Percentiles rank a stretch among this genome's conserved stretches.
phyloP scores from a whole-genome alignment of 306 rosid species.

The Cucumis cinereus region DNA sequence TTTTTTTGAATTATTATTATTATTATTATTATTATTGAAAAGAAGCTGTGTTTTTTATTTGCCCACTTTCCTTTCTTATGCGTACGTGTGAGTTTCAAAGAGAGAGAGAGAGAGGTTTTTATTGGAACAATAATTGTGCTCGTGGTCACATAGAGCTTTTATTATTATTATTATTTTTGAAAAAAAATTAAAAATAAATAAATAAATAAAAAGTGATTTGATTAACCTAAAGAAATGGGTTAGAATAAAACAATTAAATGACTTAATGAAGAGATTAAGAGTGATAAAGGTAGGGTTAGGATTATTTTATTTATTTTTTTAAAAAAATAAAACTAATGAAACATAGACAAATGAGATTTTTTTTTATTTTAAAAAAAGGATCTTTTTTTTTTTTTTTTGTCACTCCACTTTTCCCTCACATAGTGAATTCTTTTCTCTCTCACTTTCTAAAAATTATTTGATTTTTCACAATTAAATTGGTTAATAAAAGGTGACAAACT shows the following conservation, averaged over 20 bases:
- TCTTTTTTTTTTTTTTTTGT: not conserved
- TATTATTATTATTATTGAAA: not conserved
- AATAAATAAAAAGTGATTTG: not conserved
- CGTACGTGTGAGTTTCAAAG: not conserved
- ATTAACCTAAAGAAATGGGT: not conserved
- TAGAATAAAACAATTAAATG: not conserved
- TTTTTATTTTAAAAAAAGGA: not conserved
- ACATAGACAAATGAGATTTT: not conserved
- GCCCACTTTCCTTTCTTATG: not conserved
- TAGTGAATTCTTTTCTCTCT: not conserved
- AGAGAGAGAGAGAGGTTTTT: not conserved
- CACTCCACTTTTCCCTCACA: not conserved
- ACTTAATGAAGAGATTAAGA: not conserved
- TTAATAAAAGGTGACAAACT: not conserved
- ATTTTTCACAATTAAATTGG: not conserved
- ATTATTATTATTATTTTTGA: not conserved
- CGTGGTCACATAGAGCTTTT: not conserved
- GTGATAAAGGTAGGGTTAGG: not conserved
- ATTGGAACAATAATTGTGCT: constrained; percentile 8
- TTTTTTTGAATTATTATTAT: too few relatives aligned
- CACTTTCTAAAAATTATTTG: not conserved
- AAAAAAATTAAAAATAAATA: too few relatives aligned
- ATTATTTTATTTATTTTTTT: not conserved
- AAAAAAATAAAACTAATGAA: not conserved
- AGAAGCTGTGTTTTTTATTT: not conserved